phyloP scores from a whole-genome alignment of 768 basidiomycete species.

The Kwoniella heveanensis region DNA sequence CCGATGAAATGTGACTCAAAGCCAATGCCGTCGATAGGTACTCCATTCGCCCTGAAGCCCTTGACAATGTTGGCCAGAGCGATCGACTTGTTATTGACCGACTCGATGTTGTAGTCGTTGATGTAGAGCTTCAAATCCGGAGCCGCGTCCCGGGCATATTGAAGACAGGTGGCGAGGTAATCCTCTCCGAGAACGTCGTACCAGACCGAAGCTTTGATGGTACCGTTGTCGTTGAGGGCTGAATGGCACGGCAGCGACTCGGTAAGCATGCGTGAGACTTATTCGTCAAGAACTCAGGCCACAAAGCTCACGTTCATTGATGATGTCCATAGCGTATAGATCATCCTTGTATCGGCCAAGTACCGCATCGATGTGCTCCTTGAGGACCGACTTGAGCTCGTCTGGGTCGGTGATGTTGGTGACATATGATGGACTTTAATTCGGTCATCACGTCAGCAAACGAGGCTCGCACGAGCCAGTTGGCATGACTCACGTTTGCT shows the following conservation, averaged over 20 bases:
- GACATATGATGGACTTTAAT: conserved; percentile 36
- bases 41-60: conserved; percentile 31
- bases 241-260: no score
- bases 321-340: conserved; percentile 41
- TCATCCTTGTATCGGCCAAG: conserved; percentile 41
- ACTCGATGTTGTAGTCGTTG: conserved; percentile 54
- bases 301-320: conserved; percentile 53
- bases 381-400: conserved; percentile 37
- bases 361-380: conserved; percentile 42
- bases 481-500: conserved; percentile 23
- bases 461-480: not conserved
- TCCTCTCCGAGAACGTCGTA: conserved; percentile 47
- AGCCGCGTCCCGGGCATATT: conserved; percentile 42
- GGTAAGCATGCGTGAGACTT: not conserved
- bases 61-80: conserved; percentile 32
- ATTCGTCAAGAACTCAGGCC: no score
- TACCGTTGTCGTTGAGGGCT: conserved; percentile 48
- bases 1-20: conserved; percentile 39
- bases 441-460: not conserved
- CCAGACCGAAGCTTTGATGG: conserved; percentile 38
- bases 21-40: conserved; percentile 45
- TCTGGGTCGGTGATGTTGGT: conserved; percentile 46
- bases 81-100: conserved; percentile 45
- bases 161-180: conserved; percentile 33
- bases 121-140: conserved; percentile 47